Conservation (phyloP, 495 filamentous ascomycete species). For the Symbiotaphrina buchneri region DNA sequence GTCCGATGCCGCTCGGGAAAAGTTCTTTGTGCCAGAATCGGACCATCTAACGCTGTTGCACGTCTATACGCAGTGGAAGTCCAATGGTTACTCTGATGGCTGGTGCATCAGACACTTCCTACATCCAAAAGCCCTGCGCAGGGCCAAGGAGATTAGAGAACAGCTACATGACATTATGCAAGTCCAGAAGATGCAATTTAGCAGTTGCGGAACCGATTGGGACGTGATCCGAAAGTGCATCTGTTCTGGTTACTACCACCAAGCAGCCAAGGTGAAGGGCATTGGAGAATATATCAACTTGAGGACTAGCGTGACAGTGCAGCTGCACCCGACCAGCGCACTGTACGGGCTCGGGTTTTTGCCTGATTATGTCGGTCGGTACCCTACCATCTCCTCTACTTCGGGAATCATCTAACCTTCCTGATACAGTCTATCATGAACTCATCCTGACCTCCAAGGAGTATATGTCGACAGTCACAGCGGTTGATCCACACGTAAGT, state of each 20-base stretch:
- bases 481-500: conserved; percentile 69
- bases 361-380: conserved; percentile 57
- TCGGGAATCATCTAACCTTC: not conserved
- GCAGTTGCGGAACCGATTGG: conserved; percentile 90
- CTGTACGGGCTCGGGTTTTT: conserved; percentile 84
- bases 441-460: conserved; percentile 92
- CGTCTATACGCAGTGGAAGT: conserved; percentile 89
- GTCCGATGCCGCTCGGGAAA: conserved; percentile 87
- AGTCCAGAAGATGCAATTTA: conserved; percentile 69
- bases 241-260: conserved; percentile 93
- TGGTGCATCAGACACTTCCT: conserved; percentile 92
- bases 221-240: conserved; percentile 91
- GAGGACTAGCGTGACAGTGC: conserved; percentile 78
- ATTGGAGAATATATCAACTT: conserved; percentile 96
- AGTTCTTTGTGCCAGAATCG: conserved; percentile 95
- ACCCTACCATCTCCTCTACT: not conserved
- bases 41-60: conserved; percentile 93
- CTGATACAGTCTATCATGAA: conserved; percentile 66
- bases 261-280: conserved; percentile 92
- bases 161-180: conserved; percentile 92
- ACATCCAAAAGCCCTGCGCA: conserved; percentile 72
- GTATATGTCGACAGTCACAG: conserved; percentile 95
- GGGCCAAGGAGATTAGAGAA: conserved; percentile 81
- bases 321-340: conserved; percentile 82
- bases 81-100: conserved; percentile 69